Base-by-base conservation (phyloP, 192 early-diverging fungal genomes). In the Geranomyces variabilis region DNA sequence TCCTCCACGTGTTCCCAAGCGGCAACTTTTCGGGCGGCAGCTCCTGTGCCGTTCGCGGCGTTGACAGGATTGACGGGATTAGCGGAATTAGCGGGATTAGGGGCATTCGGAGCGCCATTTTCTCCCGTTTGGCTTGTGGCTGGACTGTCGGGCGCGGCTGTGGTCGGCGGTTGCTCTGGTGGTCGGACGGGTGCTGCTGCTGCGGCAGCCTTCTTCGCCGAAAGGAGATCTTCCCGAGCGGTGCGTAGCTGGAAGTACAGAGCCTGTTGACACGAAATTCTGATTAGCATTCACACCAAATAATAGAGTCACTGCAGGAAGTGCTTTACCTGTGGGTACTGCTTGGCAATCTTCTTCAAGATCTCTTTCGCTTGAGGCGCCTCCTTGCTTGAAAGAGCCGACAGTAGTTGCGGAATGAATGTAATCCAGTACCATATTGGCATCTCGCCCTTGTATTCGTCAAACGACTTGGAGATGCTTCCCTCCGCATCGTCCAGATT, bases 341-440 rank as follows among this genome's bases (percentile, higher is more conserved):
- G 83, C 80, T 99, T 98, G 19, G 97, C 96, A 73, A 99, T 94
- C 74, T 91, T 92, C 71, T 93, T 88, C 68, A 99, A 77, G 58
- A 98, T 92, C 48, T 86, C 83, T 60, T 89, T 87, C 0, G 93
- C 90, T 81, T 83, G 81, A 44, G 63, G 67, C 29, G 93, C 90
- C 73, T 98, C 96, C 56, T 89, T 90, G 74, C 89, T 86, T 10
- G 87, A 79, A 21, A 99, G 82, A 0, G 90, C 88, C 1, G 87
- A 76, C 30, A 99, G 81, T 15, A 99, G 84, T 77, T 99, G 96
- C 4, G 98, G 96, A 58, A 99, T 96, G 70, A 97, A 97, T 0
- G 93, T 95, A 63, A 96, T 94, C 98, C 98, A 99, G 82, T 96
- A 95, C 96, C 94, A 97, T 14, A 92, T 85, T 17, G 93, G 93